Base-by-base conservation (phyloP, 176 grass and related monocot species). In the Rhynchospora tenuis region DNA sequence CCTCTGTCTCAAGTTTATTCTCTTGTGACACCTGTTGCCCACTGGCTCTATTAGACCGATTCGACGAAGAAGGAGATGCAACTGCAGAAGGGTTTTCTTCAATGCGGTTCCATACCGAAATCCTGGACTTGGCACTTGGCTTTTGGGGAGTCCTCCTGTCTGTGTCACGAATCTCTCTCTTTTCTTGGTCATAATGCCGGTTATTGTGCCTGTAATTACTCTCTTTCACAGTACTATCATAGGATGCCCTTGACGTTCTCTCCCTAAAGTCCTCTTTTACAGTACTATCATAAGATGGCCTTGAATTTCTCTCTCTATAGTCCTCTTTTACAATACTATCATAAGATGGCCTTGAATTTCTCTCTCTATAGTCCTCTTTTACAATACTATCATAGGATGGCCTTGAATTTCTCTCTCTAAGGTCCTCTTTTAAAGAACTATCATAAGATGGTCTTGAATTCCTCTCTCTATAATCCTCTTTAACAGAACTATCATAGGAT, bases 21-120 rank as follows among this genome's bases (percentile, higher is more conserved):
- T 88, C 84, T 43, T 74, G 85, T 76, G 78, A 75, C 44, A 68
- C 62, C 19, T 17, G 66, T 31, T 68, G 24, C 0, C 28, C 26
- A 50, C 60, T 38, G 26, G 26, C 61, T 59, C n/a, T 17, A 48
- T 72, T 47, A 50, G 63, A 79, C 57, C 59, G 2, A 13, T 67
- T 67, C 1, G 80, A 27, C 1, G 71, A 44, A 84, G 95, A 78
- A 93, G 91, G 79, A 4, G 84, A 56, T 2, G 59, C 48, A 45
- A 56, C 73, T 28, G 63, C 57, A 0, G 86, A 45, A 19, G 91
- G 86, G 38, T 88, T 90, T 79, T 95, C 91, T 73, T 95, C 93
- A 23, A 98, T 93, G 48, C 96, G 85, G 60, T 89, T 89, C 96
- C 96, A 98, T 16, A 95, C 96, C 86, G 93, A 95, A 19, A 95